Conservation (phyloP, 805 yeast genomes). For the Saccharomycopsis oosterbeekiorum region DNA sequence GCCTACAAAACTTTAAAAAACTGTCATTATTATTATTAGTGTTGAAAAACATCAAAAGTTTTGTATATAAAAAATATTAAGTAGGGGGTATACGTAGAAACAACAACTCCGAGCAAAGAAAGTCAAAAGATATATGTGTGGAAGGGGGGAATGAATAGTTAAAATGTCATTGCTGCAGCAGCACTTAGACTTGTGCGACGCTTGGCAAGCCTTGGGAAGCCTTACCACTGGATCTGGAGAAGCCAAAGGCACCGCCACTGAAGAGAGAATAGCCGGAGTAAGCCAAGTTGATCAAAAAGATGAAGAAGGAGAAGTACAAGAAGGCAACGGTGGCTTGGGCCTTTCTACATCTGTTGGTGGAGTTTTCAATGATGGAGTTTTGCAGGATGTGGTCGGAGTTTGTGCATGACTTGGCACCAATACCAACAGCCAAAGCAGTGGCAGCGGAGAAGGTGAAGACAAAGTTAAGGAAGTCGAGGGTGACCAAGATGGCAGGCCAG, state of each 20-base stretch:
- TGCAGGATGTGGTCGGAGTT: conserved; percentile 48
- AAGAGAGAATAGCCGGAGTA: conserved; percentile 43
- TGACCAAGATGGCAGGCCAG: conserved; percentile 71
- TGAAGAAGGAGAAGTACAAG: conserved; percentile 74
- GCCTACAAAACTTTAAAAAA: neutral
- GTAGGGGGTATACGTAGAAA: neutral
- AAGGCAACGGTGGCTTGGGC: conserved; percentile 80
- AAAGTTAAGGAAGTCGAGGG: conserved; percentile 76
- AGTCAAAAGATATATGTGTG: neutral
- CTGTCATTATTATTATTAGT: neutral
- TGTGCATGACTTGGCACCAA: conserved; percentile 78
- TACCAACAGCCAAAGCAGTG: conserved; percentile 86
- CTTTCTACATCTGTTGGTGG: conserved; percentile 82
- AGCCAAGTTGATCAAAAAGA: conserved; percentile 56
- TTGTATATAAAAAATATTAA: neutral
- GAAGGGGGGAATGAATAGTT: too few species aligned
- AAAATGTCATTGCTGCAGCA: too few species aligned
- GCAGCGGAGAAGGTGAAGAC: conserved; percentile 94
- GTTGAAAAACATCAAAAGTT: neutral
- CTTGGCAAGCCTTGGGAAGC: conserved; percentile 11
- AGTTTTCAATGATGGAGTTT: conserved; percentile 69
- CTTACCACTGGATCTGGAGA: conserved; percentile 3
- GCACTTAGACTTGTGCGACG: conserved; percentile 14
- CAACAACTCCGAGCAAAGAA: neutral
- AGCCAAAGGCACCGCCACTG: conserved; percentile 49